Conservation (phyloP, 2,329 filamentous ascomycete species). For the Pseudogymnoascus sp. region DNA sequence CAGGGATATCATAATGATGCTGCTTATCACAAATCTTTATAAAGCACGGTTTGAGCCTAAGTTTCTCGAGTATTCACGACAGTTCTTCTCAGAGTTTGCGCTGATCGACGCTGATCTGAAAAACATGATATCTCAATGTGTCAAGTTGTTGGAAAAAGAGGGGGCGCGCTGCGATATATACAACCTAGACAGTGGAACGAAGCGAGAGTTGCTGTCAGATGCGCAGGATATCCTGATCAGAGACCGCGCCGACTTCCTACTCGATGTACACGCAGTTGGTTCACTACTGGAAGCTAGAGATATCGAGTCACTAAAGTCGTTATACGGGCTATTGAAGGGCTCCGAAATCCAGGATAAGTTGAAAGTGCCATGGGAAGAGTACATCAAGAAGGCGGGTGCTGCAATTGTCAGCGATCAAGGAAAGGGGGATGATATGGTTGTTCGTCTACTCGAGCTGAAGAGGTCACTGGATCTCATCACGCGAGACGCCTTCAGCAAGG, state of each 20-base stretch:
- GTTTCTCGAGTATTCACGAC: conserved; percentile 60
- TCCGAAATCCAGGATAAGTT: conserved; percentile 64
- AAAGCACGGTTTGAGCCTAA: conserved; percentile 69
- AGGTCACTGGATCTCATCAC: conserved; percentile 70
- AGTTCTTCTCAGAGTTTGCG: conserved; percentile 65
- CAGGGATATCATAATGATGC: conserved; percentile 68
- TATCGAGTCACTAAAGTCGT: conserved; percentile 60
- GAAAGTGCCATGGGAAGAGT: conserved; percentile 66
- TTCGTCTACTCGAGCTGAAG: conserved; percentile 74
- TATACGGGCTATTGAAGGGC: conserved; percentile 72
- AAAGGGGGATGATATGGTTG: conserved; percentile 76
- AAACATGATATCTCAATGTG: conserved; percentile 66
- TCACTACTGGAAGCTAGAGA: conserved; percentile 67
- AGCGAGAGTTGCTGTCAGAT: conserved; percentile 64
- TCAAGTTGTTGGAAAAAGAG: conserved; percentile 64
- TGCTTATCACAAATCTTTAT: conserved; percentile 81
- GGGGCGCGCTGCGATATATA: conserved; percentile 70
- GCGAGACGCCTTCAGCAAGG: conserved; percentile 65
- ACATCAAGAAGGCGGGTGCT: conserved; percentile 69
- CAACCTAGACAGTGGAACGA: conserved; percentile 76
- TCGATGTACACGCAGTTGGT: conserved; percentile 60
- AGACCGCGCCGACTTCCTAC: conserved; percentile 57
- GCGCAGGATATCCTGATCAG: conserved; percentile 68
- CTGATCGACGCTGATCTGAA: conserved; percentile 58
- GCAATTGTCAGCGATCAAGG: conserved; percentile 73